phyloP scores from a whole-genome alignment of 2,329 filamentous ascomycete species.

The Fusarium staphyleae region DNA sequence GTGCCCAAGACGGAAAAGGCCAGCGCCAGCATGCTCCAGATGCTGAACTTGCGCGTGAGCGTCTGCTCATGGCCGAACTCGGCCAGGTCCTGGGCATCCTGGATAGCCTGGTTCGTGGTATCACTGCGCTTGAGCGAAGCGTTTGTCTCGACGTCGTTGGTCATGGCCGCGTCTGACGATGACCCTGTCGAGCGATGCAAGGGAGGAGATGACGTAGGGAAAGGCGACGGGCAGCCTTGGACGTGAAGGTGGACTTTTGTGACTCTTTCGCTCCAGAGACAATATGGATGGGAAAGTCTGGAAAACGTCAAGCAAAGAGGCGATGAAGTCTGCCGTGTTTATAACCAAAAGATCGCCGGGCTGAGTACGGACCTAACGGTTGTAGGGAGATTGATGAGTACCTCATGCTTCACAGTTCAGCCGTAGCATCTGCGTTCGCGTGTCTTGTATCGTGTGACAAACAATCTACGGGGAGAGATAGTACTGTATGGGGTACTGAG shows the following conservation, averaged over 20 bases:
- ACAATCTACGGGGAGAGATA: background rate
- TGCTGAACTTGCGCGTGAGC: slow-evolving; percentile 56
- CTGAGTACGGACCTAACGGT: slow-evolving; percentile 21
- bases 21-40: slow-evolving; percentile 64
- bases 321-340: slow-evolving; percentile 15
- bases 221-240: slow-evolving; percentile 36
- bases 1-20: slow-evolving; percentile 65
- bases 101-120: slow-evolving; percentile 39
- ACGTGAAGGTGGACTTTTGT: background rate
- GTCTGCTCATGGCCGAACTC: slow-evolving; percentile 50
- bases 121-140: slow-evolving; percentile 35
- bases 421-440: background rate
- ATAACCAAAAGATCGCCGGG: slow-evolving; percentile 20
- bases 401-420: background rate
- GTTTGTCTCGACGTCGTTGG: slow-evolving; percentile 37
- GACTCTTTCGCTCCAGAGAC: too few relatives aligned
- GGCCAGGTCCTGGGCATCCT: slow-evolving; percentile 51
- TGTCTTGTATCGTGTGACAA: background rate
- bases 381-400: slow-evolving; percentile 7
- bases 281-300: too few relatives aligned
- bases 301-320: background rate
- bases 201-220: slow-evolving; percentile 13
- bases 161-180: slow-evolving; percentile 38
- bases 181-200: slow-evolving; percentile 25
- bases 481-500: background rate